A percentile compares a stretch with the other conserved stretches of the same genome.
These are phyloP conservation scores for Phanerodontia chrysosporium DNA, from an alignment of 768 basidiomycete genomes.

Conservation along the genomic window DNA sequence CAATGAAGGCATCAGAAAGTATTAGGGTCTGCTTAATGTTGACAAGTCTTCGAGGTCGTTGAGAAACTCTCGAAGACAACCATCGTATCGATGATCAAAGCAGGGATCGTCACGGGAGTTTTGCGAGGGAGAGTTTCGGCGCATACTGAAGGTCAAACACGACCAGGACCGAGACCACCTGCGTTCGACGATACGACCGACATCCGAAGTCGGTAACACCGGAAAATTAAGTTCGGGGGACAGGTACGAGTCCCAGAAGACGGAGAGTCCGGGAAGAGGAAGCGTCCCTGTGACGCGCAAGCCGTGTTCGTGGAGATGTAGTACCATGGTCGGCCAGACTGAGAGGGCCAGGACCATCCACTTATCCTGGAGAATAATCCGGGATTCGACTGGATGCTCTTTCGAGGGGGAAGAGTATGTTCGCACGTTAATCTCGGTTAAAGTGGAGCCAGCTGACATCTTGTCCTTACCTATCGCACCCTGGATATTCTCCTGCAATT, in stretches of 20 bases:
- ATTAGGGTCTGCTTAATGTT: not conserved
- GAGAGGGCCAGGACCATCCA: not conserved
- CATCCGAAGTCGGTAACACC: not conserved
- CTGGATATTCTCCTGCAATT: not conserved
- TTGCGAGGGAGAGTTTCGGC: slow-evolving; percentile 2
- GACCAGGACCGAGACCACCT: not conserved
- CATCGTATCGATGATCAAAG: slow-evolving; percentile 3
- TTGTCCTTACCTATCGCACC: not conserved
- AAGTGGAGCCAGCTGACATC: not conserved
- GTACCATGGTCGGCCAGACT: not conserved
- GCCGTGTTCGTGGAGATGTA: not conserved
- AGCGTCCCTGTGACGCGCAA: not conserved
- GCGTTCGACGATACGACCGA: not conserved
- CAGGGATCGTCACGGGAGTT: not conserved
- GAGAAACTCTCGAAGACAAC: not conserved
- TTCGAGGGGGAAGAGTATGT: not conserved
- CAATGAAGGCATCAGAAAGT: not conserved
- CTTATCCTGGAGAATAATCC: not conserved
- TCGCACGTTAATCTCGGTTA: slow-evolving; percentile 4
- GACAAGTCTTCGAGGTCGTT: not conserved
- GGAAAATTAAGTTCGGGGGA: not conserved
- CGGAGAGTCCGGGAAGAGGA: not conserved
- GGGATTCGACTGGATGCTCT: not conserved
- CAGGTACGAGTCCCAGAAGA: not conserved
- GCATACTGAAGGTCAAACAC: not conserved